Base-by-base conservation (phyloP, 1,284 basidiomycete species). In the Naganishia albida region DNA sequence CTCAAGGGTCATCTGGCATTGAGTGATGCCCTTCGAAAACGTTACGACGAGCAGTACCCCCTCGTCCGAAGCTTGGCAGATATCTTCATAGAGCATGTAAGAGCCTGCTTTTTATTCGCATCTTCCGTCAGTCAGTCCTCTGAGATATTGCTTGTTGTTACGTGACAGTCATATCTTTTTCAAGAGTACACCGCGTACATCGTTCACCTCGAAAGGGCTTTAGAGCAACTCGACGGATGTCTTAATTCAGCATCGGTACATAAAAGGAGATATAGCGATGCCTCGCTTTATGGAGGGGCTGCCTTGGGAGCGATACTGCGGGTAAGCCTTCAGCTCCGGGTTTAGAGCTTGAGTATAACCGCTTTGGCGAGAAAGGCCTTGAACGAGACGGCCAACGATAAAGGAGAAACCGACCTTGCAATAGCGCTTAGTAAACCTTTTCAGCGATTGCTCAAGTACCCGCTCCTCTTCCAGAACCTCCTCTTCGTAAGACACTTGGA, bases 371-470 rank as follows among this genome's bases (percentile, higher is more conserved):
- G 15, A 16, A 57, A 78, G 70, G 84, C 84, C 48, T 83, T 96
- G 16, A 95, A 98, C 78, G 85, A 88, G 68, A 80, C 82, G 30
- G 90, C 95, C 0, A 83, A 83, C 23, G 88, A 91, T 68, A 89
- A 89, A 74, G 93, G 92, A 69, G 93, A 97, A 80, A 92, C 91
- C 1, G 92, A 93, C 0, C 83, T 99, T 48, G 88, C 91, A 39
- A 98, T 99, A 73, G 92, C 92, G 2, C 82, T 97, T 10, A 94
- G 92, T 26, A 98, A 97, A 79, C 95, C 95, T 1, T 96, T 99
- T 81, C 95, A 98, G 75, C 86, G 95, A 38, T 83, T 99, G 48
- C 86, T 97, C 75, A 98, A 99, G 78, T 96, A 98, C 76, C 95
- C 95, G 2, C 84, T 99, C 18, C 85, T 99, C 46, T 97, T 98